Evolutionary conservation across 2,329 filamentous ascomycete genomes (phyloP), one percentile per base, ranked within the genome.

Genomic region (Pseudogymnoascus verrucosus): DNA sequence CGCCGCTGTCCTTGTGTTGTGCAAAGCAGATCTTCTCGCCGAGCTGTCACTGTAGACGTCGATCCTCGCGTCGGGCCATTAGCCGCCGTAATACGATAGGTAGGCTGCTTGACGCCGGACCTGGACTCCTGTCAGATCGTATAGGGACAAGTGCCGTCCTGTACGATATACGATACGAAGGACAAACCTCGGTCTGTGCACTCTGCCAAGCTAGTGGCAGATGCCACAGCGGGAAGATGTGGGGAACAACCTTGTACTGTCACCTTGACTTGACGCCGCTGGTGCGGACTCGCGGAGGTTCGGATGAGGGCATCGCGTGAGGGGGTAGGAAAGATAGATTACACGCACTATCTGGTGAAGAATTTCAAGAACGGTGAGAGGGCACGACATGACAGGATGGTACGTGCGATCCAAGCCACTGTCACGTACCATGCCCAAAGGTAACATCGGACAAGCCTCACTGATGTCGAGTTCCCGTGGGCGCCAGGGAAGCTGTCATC

Each of bases 341-440:
- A 12, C 31, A 16, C 14, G 21, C 21, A 16, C 23, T 54, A 23
- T 36, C 28, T 19, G 5, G 28, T 14, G 51, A 34, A 12, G 28
- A 57, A 57, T 57, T 1, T n/a, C 28, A 36, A 14, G 16, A 57
- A 34, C 16, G 6, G 26, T 31, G 26, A n/a, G 11, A 26, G 21
- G 19, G 8, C 44, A 51, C 23, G 44, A 16, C 26, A 54, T 54
- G 47, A 5, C n/a, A 12, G 26, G 51, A 57, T 31, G 28, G n/a
- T 57, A 57, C 51, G 28, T 31, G 28, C 51, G 28, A 34, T 19
- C 16, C 51, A 57, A 54, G 51, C 51, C 26, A 34, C 51, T 57
- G 51, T 57, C 51, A 57, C 51, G 51, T 57, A 57, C 51, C 51
- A 57, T 57, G 51, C 26, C 26, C 28, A 57, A 34, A 31, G n/a